Evolutionary conservation across 164 flowering plant genomes (phyloP).

Genomic region (Tetracentron sinense): DNA sequence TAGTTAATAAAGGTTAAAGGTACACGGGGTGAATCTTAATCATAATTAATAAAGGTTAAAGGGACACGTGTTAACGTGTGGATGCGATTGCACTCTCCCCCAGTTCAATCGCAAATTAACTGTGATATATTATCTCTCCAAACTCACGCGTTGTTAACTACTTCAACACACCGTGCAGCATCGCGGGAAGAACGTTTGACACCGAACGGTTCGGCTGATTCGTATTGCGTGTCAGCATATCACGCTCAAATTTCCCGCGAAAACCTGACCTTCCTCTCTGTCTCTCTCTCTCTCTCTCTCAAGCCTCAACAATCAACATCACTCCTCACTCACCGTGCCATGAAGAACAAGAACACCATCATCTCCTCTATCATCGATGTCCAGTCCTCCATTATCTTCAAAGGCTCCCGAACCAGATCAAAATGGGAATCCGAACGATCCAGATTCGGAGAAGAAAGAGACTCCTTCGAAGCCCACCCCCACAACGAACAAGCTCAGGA

Average conservation of each 20-base stretch:
- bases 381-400: constrained; percentile 15
- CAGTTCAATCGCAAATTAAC: too few relatives aligned
- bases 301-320: too few relatives aligned
- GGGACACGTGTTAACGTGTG: too few relatives aligned
- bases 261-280: constrained; percentile 29
- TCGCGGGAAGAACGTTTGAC: not conserved
- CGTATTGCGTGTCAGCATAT: constrained; percentile 21
- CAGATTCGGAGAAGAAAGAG: constrained; percentile 7
- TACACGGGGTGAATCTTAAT: too few relatives aligned
- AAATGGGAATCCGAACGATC: constrained; percentile 7
- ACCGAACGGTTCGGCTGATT: not conserved
- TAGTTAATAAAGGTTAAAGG: too few relatives aligned
- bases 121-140: too few relatives aligned
- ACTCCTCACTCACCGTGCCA: constrained; percentile 7
- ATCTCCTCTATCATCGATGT: constrained; percentile 10
- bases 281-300: constrained; percentile 23
- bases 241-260: constrained; percentile 49
- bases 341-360: constrained; percentile 16
- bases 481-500: constrained; percentile 41
- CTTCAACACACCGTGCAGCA: too few relatives aligned
- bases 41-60: too few relatives aligned
- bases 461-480: constrained; percentile 10
- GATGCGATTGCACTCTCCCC: too few relatives aligned
- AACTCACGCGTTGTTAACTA: too few relatives aligned
- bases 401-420: constrained; percentile 7